These are phyloP conservation scores for Pulveroboletus sp. DNA, from an alignment of 768 basidiomycete species.

Conservation along the genomic window DNA sequence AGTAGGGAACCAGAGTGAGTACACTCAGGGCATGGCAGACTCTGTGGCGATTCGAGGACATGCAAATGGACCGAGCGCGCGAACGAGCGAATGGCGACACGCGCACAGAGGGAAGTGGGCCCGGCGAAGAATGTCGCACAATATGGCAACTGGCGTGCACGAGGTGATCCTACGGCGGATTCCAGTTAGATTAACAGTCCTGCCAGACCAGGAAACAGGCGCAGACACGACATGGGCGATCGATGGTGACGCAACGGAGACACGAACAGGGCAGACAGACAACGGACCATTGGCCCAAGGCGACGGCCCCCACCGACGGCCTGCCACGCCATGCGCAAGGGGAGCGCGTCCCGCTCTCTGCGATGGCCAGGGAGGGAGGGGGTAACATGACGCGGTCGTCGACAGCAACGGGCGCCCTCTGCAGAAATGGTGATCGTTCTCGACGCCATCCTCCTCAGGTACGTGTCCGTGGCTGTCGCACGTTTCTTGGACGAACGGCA, in stretches of 20 bases:
- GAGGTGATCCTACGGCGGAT: constrained; percentile 3
- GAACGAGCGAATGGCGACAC: constrained; percentile 5
- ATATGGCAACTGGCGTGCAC: constrained; percentile 8
- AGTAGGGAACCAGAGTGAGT: constrained; percentile 15
- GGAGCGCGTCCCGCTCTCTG: too few species aligned
- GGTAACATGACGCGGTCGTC: too few species aligned
- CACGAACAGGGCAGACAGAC: constrained; percentile 9
- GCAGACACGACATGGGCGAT: constrained; percentile 2
- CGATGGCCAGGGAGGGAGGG: too few species aligned
- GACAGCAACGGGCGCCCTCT: background rate
- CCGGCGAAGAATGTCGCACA: background rate
- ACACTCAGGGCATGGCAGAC: background rate
- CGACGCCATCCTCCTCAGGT: constrained; percentile 23
- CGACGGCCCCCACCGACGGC: constrained; percentile 5
- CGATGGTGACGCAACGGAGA: constrained; percentile 6
- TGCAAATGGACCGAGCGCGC: background rate
- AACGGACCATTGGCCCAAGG: constrained; percentile 5
- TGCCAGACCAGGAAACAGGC: background rate
- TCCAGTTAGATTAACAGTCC: constrained; percentile 12
- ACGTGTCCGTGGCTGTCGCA: constrained; percentile 21
- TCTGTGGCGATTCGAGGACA: background rate
- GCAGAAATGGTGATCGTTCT: constrained; percentile 11
- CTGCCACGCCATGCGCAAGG: too few species aligned
- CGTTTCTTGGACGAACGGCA: constrained; percentile 9
- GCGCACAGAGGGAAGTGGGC: background rate